Base-by-base conservation (phyloP, 495 filamentous ascomycete genomes). In the Aspergillus sclerotioniger region DNA sequence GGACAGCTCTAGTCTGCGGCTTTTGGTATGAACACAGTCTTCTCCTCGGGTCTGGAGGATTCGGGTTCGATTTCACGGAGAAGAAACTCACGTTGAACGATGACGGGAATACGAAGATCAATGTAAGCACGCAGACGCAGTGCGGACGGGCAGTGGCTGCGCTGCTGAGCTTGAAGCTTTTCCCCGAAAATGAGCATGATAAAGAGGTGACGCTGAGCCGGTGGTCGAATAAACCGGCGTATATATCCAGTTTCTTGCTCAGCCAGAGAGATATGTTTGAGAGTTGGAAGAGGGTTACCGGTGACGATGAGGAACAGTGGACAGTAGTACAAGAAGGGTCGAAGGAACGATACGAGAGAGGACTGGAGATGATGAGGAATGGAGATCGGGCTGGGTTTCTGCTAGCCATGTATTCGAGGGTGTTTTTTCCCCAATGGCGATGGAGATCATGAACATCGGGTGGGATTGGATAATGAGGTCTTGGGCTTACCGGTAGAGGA, bases 401-500 rank as follows among this genome's bases (percentile, higher is more conserved):
- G 0, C 65, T 67, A 54, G 61, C 73, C 62, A 52, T 87, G 67
- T 88, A 87, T 54, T 59, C 74, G 10, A 66, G 77, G 0, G 58
- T 77, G 0, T 88, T 87, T 51, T 82, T 63, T 63, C 39, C 71
- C 73, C n/a, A 75, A 79, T 35, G 77, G 71, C 0, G 60, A 56
- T 17, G 77, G 78, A 0, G 66, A 83, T 47, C 77, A 66, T 54
- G 71, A 75, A 47, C 54, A 44, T 9, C 73, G 57, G 41, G 59
- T 57, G 3, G 74, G 75, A 0, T 49, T 79, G 54, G 66, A 67
- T 8, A 88, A 88, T 59, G 70, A 66, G 6, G 35, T 74, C 43
- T 67, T 89, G 28, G 83, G 77, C 0, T 62, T 88, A 54, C 75
- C 80, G n/a, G 67, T 73, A 61, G 86, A 88, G 70, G 76, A 84